Evolutionary conservation across 73 alveolate genomes (phyloP).

Genomic region (Breviolum minutum): DNA sequence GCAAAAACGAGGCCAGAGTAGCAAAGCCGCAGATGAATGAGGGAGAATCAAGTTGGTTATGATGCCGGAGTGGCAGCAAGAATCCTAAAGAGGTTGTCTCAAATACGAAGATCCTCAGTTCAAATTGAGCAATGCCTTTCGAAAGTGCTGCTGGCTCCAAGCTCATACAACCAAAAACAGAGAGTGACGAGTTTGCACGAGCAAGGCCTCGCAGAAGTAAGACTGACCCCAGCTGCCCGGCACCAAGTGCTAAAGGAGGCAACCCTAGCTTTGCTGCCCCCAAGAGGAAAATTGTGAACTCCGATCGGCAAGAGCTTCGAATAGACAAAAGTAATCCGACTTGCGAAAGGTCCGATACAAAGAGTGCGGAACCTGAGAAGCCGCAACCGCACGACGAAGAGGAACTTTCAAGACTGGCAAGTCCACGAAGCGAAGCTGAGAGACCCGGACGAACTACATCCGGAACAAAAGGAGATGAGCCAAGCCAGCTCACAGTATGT

Average conservation of each 20-base stretch:
- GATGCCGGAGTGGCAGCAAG: background rate
- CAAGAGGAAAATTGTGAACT: too few relatives aligned
- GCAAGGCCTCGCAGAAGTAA: conserved; percentile 17
- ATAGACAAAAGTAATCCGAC: background rate
- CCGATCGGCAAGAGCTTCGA: background rate
- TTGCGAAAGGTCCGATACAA: background rate
- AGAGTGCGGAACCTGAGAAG: background rate
- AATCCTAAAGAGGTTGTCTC: background rate
- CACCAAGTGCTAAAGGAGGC: background rate
- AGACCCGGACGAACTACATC: background rate
- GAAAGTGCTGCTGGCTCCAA: background rate
- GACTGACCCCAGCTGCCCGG: background rate
- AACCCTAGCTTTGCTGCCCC: background rate
- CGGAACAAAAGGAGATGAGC: background rate
- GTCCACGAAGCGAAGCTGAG: background rate
- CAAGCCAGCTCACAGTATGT: background rate
- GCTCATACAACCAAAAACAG: background rate
- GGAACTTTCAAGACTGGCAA: background rate
- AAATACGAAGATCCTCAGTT: background rate
- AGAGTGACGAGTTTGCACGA: background rate
- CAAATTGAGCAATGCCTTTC: background rate
- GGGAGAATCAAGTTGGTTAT: background rate
- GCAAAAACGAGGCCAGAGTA: background rate
- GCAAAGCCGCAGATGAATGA: background rate
- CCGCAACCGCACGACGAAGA: background rate